Base-by-base conservation (phyloP, 2,329 filamentous ascomycete genomes). In the Diaporthe helianthi region DNA sequence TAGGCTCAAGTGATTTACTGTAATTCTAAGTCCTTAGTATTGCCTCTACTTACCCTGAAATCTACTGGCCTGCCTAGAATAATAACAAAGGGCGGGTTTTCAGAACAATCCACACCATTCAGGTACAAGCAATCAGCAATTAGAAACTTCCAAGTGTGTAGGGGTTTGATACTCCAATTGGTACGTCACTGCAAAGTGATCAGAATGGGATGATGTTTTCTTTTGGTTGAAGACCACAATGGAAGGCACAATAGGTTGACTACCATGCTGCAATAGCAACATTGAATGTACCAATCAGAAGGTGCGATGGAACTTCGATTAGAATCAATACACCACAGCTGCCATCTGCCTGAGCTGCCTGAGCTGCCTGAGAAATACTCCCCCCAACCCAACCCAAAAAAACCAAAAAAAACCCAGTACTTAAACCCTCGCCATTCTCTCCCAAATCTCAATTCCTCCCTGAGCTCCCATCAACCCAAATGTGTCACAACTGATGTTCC, bases 201-300 rank as follows among this genome's bases (percentile, higher is more conserved):
- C 17, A 15, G 1, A 12, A 15, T 8, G 0, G 10, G 4, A 4
- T 8, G 7, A 9, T 2, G n/a, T n/a, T n/a, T n/a, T n/a, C n/a
- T 2, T 15, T 19, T 6, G 3, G 22, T 4, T 31, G 2, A 15
- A 15, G 10, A 17, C 17, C 19, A 10, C 29, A n/a, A 65, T 66
- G 67, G 65, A 68, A 44, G 51, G 44, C 52, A 46, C 54, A 33
- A 51, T 61, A 9, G 41, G 24, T 33, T 61, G 58, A 13, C 58
- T 47, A 5, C 38, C 58, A 17, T 33, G 7, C 7, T 12, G 17
- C n/a, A 36, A 24, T 3, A 2, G 19, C 26, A 3, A 10, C n/a
- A n/a, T n/a, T n/a, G n/a, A n/a, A n/a, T 19, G 19, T 24, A 10
- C 58, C 58, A 61, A 47, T 61, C 41, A 36, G n/a, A 33, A 22